Evolutionary conservation across 768 basidiomycete genomes (phyloP).

Genomic region (Termitomyces sp.): DNA sequence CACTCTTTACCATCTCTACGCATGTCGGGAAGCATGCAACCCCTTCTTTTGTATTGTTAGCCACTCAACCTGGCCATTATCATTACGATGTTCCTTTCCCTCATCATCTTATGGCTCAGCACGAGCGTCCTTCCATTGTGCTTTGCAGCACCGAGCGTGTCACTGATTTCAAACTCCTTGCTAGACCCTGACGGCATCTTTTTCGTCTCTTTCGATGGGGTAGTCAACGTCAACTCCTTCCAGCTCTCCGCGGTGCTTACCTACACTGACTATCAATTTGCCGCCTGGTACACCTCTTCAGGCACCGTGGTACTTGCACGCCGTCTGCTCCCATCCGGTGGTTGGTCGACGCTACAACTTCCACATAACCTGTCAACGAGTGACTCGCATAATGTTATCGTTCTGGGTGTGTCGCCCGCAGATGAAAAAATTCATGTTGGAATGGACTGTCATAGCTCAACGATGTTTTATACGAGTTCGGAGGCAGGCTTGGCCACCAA

Average conservation of each 20-base stretch:
- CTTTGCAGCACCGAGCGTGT: constrained; percentile 33
- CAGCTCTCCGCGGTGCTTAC: constrained; percentile 37
- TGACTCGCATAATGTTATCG: constrained; percentile 41
- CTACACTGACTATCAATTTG: constrained; percentile 33
- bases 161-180: constrained; percentile 29
- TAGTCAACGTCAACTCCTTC: constrained; percentile 44
- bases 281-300: constrained; percentile 40
- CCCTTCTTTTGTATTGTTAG: not conserved
- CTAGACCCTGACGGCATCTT: constrained; percentile 36
- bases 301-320: constrained; percentile 33
- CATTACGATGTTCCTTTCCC: constrained; percentile 5
- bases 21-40: not conserved
- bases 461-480: constrained; percentile 36
- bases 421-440: constrained; percentile 43
- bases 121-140: constrained; percentile 9
- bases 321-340: constrained; percentile 31
- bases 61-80: not conserved
- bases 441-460: constrained; percentile 39
- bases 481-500: constrained; percentile 33
- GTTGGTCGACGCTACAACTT: constrained; percentile 36
- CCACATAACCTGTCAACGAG: constrained; percentile 33
- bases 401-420: constrained; percentile 36
- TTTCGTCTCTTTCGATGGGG: constrained; percentile 40
- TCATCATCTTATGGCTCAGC: constrained; percentile 5
- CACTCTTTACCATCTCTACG: not conserved